Conservation (phyloP, 2,329 filamentous ascomycete genomes). For the Arthrocladium fulminans region DNA sequence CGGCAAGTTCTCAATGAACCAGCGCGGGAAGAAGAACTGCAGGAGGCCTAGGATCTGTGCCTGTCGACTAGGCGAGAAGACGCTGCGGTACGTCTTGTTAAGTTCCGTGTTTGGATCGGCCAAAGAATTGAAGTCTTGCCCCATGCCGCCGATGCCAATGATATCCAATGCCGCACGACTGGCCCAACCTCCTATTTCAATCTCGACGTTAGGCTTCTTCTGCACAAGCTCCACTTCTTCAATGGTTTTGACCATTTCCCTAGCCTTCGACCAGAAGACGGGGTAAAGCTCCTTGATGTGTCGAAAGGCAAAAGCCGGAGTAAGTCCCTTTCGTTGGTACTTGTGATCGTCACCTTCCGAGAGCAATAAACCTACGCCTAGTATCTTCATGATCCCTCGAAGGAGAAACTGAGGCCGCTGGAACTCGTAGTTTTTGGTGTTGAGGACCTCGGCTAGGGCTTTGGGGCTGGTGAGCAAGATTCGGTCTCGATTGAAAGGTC, state of each 20-base stretch:
- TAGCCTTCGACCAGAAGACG: constrained; percentile 70
- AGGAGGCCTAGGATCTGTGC: constrained; percentile 51
- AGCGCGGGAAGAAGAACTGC: constrained; percentile 52
- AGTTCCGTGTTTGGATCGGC: constrained; percentile 52
- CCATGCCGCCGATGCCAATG: constrained; percentile 63
- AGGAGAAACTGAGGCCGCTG: constrained; percentile 50
- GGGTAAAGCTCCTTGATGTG: constrained; percentile 80
- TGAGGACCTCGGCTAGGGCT: constrained; percentile 60
- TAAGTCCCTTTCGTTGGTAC: constrained; percentile 63
- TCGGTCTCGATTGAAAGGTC: constrained; percentile 54
- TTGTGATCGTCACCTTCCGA: constrained; percentile 90
- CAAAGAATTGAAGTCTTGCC: constrained; percentile 61
- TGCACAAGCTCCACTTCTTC: constrained; percentile 30
- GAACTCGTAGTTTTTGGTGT: constrained; percentile 62
- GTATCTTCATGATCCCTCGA: constrained; percentile 28
- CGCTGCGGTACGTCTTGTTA: constrained; percentile 45
- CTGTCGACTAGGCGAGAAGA: constrained; percentile 47
- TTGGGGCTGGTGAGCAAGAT: constrained; percentile 55
- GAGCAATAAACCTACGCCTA: constrained; percentile 48
- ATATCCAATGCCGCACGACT: constrained; percentile 65
- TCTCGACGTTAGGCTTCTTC: constrained; percentile 29
- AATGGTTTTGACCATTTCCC: constrained; percentile 58
- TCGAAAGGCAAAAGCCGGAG: constrained; percentile 76
- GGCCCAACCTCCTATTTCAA: constrained; percentile 56
- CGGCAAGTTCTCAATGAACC: constrained; percentile 56